phyloP scores from a whole-genome alignment of 179 eudicot species.

The Heliamphora pulchella region DNA sequence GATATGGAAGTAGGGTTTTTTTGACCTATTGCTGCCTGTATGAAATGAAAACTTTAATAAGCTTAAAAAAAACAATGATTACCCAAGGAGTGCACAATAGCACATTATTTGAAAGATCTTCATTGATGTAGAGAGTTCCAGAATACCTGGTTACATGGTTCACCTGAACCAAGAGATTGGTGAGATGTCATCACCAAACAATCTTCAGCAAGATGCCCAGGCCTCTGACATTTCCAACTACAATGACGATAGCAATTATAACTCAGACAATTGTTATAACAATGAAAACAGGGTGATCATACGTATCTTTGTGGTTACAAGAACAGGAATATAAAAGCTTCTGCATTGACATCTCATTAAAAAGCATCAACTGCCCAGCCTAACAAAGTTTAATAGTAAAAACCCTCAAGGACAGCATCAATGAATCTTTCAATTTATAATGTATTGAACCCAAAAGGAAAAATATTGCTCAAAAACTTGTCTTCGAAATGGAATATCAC shows the following conservation, averaged over 20 bases:
- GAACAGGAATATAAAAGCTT: neutral
- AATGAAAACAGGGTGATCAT: constrained; percentile 12
- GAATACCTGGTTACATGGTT: constrained; percentile 34
- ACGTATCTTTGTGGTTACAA: neutral
- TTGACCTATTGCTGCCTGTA: constrained; percentile 35
- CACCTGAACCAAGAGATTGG: constrained; percentile 21
- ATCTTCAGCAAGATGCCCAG: constrained; percentile 86
- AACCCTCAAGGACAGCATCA: neutral
- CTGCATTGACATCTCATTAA: neutral
- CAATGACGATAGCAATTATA: constrained; percentile 14
- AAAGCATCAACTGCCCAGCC: neutral
- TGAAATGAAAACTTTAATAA: constrained; percentile 5
- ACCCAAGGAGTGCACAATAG: constrained; percentile 5
- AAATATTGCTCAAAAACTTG: neutral
- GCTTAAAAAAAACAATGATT: neutral
- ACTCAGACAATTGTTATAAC: neutral
- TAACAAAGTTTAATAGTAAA: constrained; percentile 1
- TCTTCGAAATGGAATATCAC: too few species aligned
- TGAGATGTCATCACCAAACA: constrained; percentile 43
- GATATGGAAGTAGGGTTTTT: constrained; percentile 30
- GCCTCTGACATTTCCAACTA: constrained; percentile 81
- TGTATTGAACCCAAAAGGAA: neutral
- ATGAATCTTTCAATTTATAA: neutral
- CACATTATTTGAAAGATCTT: neutral
- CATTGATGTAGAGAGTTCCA: neutral